Evolutionary conservation across 2,329 filamentous ascomycete genomes (phyloP).

Genomic region (Fusarium torulosum): DNA sequence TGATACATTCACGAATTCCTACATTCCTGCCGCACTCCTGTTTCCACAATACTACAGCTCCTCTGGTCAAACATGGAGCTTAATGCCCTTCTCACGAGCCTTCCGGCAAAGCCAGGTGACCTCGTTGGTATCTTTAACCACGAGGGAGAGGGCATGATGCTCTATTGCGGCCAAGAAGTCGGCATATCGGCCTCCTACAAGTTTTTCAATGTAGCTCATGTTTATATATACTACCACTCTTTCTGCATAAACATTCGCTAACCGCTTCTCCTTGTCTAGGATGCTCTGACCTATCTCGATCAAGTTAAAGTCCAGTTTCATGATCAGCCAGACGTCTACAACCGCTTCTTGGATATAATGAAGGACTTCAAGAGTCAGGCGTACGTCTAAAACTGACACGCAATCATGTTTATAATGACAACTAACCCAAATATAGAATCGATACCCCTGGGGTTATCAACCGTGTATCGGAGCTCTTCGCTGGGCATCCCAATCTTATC

Average conservation of each 20-base stretch:
- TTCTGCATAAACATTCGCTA: conserved; percentile 13
- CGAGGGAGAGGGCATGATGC: conserved; percentile 41
- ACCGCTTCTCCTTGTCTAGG: conserved; percentile 52
- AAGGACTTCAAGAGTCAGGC: conserved; percentile 99
- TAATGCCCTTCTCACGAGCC: conserved; percentile 10
- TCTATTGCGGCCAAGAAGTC: conserved; percentile 34
- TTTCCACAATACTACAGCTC: conserved; percentile 13
- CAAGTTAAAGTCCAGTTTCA: conserved; percentile 99
- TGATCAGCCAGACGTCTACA: conserved; percentile 97
- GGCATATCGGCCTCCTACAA: conserved; percentile 43
- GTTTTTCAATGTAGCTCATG: conserved; percentile 44
- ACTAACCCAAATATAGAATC: conserved; percentile 69
- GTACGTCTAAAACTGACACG: conserved; percentile 63
- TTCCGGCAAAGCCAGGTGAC: conserved; percentile 29
- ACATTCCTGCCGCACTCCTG: background rate
- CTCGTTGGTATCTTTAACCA: conserved; percentile 43
- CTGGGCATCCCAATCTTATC: conserved; percentile 93
- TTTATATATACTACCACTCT: conserved; percentile 3
- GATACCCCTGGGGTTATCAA: conserved; percentile 98
- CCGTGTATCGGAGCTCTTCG: conserved; percentile 93
- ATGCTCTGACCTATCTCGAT: conserved; percentile 93
- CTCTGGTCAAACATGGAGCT: conserved; percentile 21
- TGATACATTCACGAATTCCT: conserved; percentile 1
- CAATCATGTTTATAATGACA: background rate
- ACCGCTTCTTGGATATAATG: conserved; percentile 98